These are phyloP conservation scores for Platismatia glauca DNA, from an alignment of 495 filamentous ascomycete genomes.

Conservation along the genomic window DNA sequence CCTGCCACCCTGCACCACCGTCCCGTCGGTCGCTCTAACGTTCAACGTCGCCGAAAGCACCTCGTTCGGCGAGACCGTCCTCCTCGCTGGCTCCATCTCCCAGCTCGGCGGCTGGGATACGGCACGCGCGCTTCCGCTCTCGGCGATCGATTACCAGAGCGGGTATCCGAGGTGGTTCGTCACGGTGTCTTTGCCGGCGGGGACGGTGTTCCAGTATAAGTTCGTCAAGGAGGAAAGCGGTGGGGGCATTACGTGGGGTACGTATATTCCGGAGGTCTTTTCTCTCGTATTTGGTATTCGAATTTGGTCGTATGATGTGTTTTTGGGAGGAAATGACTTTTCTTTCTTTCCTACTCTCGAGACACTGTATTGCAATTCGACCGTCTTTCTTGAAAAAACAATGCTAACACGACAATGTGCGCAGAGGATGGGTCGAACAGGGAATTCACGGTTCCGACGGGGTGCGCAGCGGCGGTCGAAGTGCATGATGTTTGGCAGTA, in stretches of 20 bases:
- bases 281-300: not conserved
- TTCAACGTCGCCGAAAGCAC: constrained; percentile 52
- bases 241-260: constrained; percentile 39
- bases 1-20: constrained; percentile 31
- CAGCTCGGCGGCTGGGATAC: constrained; percentile 52
- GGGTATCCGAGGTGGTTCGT: constrained; percentile 51
- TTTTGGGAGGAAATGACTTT: too few species aligned
- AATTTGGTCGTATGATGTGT: too few species aligned
- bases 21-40: constrained; percentile 46
- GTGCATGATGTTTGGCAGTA: constrained; percentile 12
- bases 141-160: constrained; percentile 43
- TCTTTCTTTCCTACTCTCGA: too few species aligned
- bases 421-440: constrained; percentile 54
- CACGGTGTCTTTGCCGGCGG: constrained; percentile 42
- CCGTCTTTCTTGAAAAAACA: too few species aligned
- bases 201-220: constrained; percentile 55
- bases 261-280: not conserved
- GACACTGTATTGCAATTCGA: too few species aligned
- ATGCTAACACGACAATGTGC: not conserved
- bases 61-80: constrained; percentile 48
- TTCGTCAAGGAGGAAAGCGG: constrained; percentile 51
- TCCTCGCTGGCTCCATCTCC: constrained; percentile 46
- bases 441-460: constrained; percentile 43
- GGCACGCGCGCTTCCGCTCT: constrained; percentile 40
- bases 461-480: constrained; percentile 29